phyloP scores from a whole-genome alignment of 768 basidiomycete species.

The Sporobolomyces phaffii region DNA sequence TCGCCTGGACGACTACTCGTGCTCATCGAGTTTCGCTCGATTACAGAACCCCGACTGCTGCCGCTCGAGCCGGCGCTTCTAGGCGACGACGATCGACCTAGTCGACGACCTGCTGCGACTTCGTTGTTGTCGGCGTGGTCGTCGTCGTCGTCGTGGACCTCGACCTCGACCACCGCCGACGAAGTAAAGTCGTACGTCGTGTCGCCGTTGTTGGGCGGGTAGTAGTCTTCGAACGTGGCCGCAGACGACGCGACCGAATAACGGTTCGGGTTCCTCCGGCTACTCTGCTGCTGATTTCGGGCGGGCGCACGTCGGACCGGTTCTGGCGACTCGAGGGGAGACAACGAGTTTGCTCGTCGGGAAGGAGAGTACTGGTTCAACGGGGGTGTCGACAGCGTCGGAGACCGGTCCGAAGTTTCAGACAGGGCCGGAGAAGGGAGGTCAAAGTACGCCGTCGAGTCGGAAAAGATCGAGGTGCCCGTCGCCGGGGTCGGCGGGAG shows the following conservation, averaged over 20 bases:
- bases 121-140: too few relatives aligned
- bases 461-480: background rate
- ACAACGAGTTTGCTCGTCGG: too few relatives aligned
- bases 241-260: background rate
- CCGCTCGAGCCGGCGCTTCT: too few relatives aligned
- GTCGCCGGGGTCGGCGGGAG: background rate
- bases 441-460: background rate
- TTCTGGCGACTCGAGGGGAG: too few relatives aligned
- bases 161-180: too few relatives aligned
- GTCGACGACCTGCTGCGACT: too few relatives aligned
- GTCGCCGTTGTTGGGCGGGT: slow-evolving; percentile 24
- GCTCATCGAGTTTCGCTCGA: background rate
- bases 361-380: background rate
- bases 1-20: background rate
- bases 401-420: too few relatives aligned
- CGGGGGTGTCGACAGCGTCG: background rate
- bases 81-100: too few relatives aligned
- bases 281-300: background rate
- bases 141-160: too few relatives aligned
- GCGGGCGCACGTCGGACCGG: too few relatives aligned
- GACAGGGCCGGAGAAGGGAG: background rate
- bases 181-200: background rate
- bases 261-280: background rate
- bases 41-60: too few relatives aligned
- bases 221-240: slow-evolving; percentile 6